A percentile compares a stretch with the other conserved stretches of the same genome.
Evolutionary conservation across 495 filamentous ascomycete genomes (phyloP).

Genomic region (Penicillium maclennaniae): DNA sequence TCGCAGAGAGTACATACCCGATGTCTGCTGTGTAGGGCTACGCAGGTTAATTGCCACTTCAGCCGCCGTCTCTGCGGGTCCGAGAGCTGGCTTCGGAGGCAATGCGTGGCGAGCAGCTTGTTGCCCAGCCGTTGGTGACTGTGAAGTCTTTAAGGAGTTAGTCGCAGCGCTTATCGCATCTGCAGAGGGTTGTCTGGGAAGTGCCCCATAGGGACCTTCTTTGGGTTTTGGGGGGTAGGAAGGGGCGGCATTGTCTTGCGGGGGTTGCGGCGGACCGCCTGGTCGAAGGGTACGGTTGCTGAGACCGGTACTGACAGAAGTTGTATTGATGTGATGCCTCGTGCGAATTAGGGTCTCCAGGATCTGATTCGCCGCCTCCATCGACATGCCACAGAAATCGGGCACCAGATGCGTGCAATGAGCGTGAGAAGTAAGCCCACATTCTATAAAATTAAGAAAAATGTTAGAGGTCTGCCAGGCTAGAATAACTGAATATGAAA

Average conservation of each 20-base stretch:
- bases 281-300: constrained; percentile 64
- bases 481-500: neutral
- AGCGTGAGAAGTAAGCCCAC: constrained; percentile 83
- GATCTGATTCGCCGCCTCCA: constrained; percentile 94
- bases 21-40: constrained; percentile 26
- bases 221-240: constrained; percentile 43
- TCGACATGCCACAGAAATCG: constrained; percentile 99
- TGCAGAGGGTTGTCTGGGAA: constrained; percentile 42
- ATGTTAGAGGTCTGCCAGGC: neutral
- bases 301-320: constrained; percentile 51
- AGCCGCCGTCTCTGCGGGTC: constrained; percentile 30
- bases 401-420: constrained; percentile 93
- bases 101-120: constrained; percentile 31
- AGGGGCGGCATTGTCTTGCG: constrained; percentile 43
- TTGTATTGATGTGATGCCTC: constrained; percentile 45
- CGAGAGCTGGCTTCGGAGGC: constrained; percentile 33
- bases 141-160: constrained; percentile 42
- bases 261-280: constrained; percentile 44
- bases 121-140: constrained; percentile 36
- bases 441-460: constrained; percentile 59
- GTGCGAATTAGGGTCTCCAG: constrained; percentile 48
- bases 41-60: constrained; percentile 33
- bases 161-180: constrained; percentile 47
- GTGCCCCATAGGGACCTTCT: constrained; percentile 48
- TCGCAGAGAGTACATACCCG: constrained; percentile 27